Evolutionary conservation across 805 yeast species (phyloP).

Genomic region (Metschnikowia proteae): DNA sequence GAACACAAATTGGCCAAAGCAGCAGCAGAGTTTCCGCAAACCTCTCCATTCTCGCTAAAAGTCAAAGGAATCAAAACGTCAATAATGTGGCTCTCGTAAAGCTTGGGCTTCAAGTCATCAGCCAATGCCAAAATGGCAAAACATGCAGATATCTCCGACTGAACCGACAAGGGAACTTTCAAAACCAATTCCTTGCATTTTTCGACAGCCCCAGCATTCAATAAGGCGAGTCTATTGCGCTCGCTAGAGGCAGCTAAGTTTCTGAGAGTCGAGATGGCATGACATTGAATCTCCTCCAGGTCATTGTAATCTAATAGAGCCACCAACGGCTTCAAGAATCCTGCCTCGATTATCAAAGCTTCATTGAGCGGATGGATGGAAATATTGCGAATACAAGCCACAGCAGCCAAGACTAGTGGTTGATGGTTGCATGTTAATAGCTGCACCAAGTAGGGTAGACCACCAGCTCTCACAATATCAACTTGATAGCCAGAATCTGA

Average conservation of each 20-base stretch:
- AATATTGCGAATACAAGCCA: slow-evolving; percentile 95
- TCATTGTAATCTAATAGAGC: slow-evolving; percentile 77
- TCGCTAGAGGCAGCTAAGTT: slow-evolving; percentile 95
- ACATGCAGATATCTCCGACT: slow-evolving; percentile 94
- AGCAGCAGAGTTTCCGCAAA: slow-evolving; percentile 97
- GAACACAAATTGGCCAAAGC: slow-evolving; percentile 95
- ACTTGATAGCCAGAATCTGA: slow-evolving; percentile 94
- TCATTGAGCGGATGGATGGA: slow-evolving; percentile 96
- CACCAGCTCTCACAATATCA: slow-evolving; percentile 93
- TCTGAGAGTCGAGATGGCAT: slow-evolving; percentile 92
- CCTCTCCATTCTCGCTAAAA: slow-evolving; percentile 82
- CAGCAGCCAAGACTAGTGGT: slow-evolving; percentile 92
- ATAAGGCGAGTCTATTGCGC: slow-evolving; percentile 83
- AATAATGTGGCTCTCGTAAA: slow-evolving; percentile 78
- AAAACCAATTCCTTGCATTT: slow-evolving; percentile 87
- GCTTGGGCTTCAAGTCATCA: slow-evolving; percentile 83
- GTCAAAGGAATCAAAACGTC: slow-evolving; percentile 92
- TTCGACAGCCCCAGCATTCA: slow-evolving; percentile 93
- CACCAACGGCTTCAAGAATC: slow-evolving; percentile 89
- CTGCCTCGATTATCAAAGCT: slow-evolving; percentile 93
- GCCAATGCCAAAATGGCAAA: slow-evolving; percentile 95
- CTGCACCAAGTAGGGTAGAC: slow-evolving; percentile 88
- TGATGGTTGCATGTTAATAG: slow-evolving; percentile 85
- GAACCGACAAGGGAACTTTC: slow-evolving; percentile 84
- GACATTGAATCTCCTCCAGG: slow-evolving; percentile 96